These are phyloP conservation scores for Santalum album DNA, from an alignment of 164 flowering plant genomes.

Conservation along the genomic window DNA sequence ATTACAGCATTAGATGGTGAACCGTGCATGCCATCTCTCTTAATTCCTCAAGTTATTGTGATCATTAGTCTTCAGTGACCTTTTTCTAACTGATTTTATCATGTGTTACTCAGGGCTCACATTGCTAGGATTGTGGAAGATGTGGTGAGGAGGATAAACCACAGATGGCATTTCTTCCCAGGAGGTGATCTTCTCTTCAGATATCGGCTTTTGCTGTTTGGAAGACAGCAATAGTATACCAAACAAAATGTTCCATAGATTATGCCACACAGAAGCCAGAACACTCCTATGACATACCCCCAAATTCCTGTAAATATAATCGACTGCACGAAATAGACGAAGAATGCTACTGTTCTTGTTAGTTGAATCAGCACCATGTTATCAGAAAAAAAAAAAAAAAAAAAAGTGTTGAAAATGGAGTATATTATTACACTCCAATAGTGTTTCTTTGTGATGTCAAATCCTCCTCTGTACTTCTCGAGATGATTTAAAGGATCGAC, in stretches of 20 bases:
- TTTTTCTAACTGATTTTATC: too few relatives aligned
- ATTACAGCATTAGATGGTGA: too few relatives aligned
- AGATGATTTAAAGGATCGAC: slow-evolving; percentile 62
- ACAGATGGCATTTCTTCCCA: slow-evolving; percentile 29
- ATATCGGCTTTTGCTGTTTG: slow-evolving; percentile 12
- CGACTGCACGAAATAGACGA: slow-evolving; percentile 43
- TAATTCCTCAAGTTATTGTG: too few relatives aligned
- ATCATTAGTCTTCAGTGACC: too few relatives aligned
- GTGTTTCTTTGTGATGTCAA: slow-evolving; percentile 63
- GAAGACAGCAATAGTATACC: slow-evolving; percentile 13
- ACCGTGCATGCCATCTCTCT: too few relatives aligned
- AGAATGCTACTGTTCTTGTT: background rate
- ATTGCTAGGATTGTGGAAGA: slow-evolving; percentile 53
- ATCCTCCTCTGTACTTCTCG: slow-evolving; percentile 79
- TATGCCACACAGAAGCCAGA: slow-evolving; percentile 63
- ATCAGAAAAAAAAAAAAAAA: background rate
- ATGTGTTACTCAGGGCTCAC: slow-evolving; percentile 26
- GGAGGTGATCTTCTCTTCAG: slow-evolving; percentile 24
- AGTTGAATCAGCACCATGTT: too few relatives aligned
- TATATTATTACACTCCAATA: slow-evolving; percentile 87
- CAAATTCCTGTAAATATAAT: slow-evolving; percentile 54
- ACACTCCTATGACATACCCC: slow-evolving; percentile 53
- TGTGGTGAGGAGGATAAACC: slow-evolving; percentile 34
- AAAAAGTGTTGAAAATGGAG: slow-evolving; percentile 12
- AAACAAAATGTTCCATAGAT: slow-evolving; percentile 35